A percentile compares a stretch with the other conserved stretches of the same genome.
phyloP scores from a whole-genome alignment of 2,329 filamentous ascomycete species.

The Onygenales sp. region DNA sequence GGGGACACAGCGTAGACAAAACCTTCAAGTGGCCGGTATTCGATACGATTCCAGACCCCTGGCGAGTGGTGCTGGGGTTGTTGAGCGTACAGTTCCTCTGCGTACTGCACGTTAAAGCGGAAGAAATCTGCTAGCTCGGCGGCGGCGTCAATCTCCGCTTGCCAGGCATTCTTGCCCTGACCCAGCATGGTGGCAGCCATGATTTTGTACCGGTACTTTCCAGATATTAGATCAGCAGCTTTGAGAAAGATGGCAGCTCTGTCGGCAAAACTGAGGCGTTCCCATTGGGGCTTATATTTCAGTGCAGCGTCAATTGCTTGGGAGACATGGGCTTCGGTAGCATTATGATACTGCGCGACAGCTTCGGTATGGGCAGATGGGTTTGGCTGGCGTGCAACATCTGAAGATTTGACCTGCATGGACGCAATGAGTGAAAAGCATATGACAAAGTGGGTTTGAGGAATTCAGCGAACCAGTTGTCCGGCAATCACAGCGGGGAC shows the following conservation, averaged over 20 bases:
- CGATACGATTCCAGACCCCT: slow-evolving; percentile 83
- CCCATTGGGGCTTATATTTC: slow-evolving; percentile 74
- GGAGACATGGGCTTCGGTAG: slow-evolving; percentile 64
- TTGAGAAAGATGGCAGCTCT: slow-evolving; percentile 90
- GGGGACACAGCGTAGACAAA: slow-evolving; percentile 91
- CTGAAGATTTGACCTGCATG: background rate
- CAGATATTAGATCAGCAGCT: slow-evolving; percentile 79
- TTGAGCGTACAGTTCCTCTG: slow-evolving; percentile 77
- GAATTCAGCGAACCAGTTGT: background rate
- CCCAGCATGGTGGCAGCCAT: slow-evolving; percentile 94
- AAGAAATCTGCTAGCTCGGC: slow-evolving; percentile 89
- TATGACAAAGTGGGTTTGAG: background rate
- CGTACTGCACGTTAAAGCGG: slow-evolving; percentile 77
- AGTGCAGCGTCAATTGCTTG: slow-evolving; percentile 76
- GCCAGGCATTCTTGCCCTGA: slow-evolving; percentile 97
- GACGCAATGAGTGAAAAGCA: background rate
- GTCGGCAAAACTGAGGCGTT: slow-evolving; percentile 76
- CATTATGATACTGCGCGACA: slow-evolving; percentile 77
- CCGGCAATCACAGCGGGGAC: slow-evolving; percentile 3
- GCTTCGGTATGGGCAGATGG: slow-evolving; percentile 68
- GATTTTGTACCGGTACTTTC: slow-evolving; percentile 90
- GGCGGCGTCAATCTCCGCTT: slow-evolving; percentile 94
- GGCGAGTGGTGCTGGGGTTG: slow-evolving; percentile 76
- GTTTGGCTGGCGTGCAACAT: slow-evolving; percentile 52
- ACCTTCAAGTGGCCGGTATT: slow-evolving; percentile 88